Conservation (phyloP, 768 basidiomycete species). For the Tulasnella calospora region DNA sequence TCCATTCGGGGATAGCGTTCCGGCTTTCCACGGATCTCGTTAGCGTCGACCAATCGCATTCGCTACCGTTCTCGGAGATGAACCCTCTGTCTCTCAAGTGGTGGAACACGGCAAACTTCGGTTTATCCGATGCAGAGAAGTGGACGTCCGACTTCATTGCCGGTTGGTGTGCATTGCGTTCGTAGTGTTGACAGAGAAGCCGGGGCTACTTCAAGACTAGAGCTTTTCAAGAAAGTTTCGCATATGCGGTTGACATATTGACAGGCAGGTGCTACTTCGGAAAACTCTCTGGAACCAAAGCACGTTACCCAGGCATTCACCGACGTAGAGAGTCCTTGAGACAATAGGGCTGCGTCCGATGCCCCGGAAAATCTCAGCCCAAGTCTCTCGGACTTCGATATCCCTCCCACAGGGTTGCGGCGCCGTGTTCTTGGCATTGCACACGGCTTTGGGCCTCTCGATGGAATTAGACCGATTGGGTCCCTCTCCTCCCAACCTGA, state of each 20-base stretch:
- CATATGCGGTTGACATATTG: neutral
- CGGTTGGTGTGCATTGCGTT: neutral
- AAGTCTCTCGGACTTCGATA: neutral
- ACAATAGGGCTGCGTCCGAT: neutral
- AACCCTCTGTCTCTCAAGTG: neutral
- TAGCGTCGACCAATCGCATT: neutral
- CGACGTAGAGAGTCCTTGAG: neutral
- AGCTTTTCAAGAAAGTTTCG: neutral
- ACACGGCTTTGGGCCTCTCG: neutral
- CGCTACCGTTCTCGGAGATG: neutral
- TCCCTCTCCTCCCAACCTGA: neutral
- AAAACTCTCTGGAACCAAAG: neutral
- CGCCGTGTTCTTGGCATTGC: neutral
- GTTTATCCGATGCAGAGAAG: neutral
- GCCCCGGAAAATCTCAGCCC: neutral
- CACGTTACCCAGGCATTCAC: neutral
- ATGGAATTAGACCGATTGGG: neutral
- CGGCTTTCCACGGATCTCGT: neutral
- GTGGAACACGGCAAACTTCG: neutral
- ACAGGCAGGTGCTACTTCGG: neutral
- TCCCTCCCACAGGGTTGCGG: neutral
- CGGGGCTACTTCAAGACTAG: neutral
- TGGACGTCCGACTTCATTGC: neutral
- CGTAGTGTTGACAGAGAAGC: neutral
- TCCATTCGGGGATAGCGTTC: neutral